Conservation (phyloP, 2,329 filamentous ascomycete genomes). For the Alternaria alternata region DNA sequence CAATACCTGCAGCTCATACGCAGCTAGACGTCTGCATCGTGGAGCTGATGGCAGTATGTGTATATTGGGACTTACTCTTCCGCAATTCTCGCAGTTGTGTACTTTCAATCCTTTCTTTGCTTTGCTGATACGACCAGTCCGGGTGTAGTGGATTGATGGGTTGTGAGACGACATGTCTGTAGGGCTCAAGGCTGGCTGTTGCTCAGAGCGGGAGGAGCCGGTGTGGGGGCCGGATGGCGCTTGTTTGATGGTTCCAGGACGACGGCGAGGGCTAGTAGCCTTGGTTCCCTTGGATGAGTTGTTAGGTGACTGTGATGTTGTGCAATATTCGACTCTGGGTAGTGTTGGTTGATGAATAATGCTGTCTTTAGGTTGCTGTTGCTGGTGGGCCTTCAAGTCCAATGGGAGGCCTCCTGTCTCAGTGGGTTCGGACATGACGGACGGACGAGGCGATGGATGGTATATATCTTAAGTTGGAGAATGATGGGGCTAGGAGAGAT, state of each 20-base stretch:
- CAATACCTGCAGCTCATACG: not conserved
- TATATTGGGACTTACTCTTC: conserved; percentile 51
- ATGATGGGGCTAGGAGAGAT: conserved; percentile 39
- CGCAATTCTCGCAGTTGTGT: conserved; percentile 56
- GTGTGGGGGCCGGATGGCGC: conserved; percentile 33
- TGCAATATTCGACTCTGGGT: conserved; percentile 29
- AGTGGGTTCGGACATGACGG: conserved; percentile 45
- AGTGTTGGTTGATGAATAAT: conserved; percentile 23
- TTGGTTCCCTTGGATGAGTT: conserved; percentile 33
- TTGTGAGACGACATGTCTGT: conserved; percentile 39
- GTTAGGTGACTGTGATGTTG: conserved; percentile 39
- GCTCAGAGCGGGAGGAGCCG: conserved; percentile 41
- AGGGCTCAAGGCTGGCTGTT: conserved; percentile 44
- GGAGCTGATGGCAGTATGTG: not conserved
- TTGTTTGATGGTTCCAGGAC: conserved; percentile 35
- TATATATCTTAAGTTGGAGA: conserved; percentile 43
- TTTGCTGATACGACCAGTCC: conserved; percentile 58
- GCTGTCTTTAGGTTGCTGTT: conserved; percentile 33
- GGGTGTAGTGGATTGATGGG: conserved; percentile 52
- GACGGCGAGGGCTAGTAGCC: conserved; percentile 36
- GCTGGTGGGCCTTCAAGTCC: conserved; percentile 29
- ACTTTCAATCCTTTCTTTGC: conserved; percentile 58
- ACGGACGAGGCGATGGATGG: conserved; percentile 34
- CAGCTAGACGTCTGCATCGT: conserved; percentile 7
- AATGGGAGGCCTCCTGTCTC: conserved; percentile 46